Conservation (phyloP, 2,329 filamentous ascomycete genomes). For the Neofusicoccum ribis region DNA sequence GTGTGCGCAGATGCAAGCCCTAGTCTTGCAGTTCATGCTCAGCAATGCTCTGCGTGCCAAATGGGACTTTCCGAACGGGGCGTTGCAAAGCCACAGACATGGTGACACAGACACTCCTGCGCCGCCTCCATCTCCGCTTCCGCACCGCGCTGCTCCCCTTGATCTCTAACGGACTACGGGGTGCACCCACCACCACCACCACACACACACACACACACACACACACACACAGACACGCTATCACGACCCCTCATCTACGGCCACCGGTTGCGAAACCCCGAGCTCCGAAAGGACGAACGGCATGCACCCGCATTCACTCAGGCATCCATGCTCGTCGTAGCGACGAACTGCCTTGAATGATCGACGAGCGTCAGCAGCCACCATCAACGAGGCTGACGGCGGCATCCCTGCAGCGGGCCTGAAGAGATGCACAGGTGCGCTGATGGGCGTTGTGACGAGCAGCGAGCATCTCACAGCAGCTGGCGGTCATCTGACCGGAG, state of each 20-base stretch:
- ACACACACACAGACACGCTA: not conserved
- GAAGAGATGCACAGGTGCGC: not conserved
- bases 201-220: not conserved
- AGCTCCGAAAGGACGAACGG: not conserved
- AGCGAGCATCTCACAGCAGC: conserved; percentile 12
- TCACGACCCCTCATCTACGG: not conserved
- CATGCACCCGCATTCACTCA: not conserved
- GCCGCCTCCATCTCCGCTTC: not conserved
- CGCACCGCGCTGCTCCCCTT: not conserved
- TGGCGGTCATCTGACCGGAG: conserved; percentile 11
- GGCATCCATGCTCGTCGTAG: not conserved
- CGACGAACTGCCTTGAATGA: not conserved
- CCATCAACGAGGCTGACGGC: not conserved
- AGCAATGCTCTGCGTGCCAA: not conserved
- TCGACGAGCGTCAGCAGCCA: conserved; percentile 7
- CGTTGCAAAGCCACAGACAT: not conserved
- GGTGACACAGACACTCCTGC: not conserved
- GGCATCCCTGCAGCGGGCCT: not conserved
- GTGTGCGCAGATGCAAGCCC: not conserved
- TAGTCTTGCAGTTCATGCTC: not conserved
- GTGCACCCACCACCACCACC: not conserved
- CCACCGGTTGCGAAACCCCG: not conserved
- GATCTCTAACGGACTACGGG: not conserved
- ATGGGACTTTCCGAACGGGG: not conserved
- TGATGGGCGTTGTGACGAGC: conserved; percentile 7